Percentiles rank a stretch among this genome's conserved stretches.
Evolutionary conservation across 345 rosid species (phyloP).

Genomic region (Gossypium arboreum): DNA sequence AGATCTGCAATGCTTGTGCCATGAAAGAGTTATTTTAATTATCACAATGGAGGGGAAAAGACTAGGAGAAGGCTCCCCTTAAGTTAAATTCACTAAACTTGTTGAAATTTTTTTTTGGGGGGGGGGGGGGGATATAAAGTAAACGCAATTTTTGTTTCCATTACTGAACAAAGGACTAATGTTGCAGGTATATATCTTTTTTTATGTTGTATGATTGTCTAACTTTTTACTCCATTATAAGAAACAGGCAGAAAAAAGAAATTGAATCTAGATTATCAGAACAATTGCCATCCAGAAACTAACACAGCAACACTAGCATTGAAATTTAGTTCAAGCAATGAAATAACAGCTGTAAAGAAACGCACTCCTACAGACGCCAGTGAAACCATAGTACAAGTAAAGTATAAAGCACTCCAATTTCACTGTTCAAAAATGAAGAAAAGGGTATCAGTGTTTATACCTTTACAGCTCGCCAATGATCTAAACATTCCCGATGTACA

Average conservation of each 20-base stretch:
- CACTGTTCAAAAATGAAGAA: neutral
- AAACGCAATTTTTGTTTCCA: neutral
- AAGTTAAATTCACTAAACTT: neutral
- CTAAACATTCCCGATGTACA: conserved; percentile 96
- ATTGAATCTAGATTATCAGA: neutral
- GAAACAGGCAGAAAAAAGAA: neutral
- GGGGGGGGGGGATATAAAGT: neutral
- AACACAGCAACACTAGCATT: neutral
- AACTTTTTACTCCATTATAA: neutral
- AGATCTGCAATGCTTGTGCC: no score
- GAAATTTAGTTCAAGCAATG: neutral
- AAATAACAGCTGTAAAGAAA: neutral
- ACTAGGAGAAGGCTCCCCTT: neutral
- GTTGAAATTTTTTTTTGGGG: neutral
- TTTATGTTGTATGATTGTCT: neutral
- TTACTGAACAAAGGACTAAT: neutral
- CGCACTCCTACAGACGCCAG: neutral
- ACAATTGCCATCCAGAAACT: neutral
- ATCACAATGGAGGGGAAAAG: no score
- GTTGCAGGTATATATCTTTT: neutral
- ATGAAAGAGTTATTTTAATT: no score
- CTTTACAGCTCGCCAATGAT: conserved; percentile 97
- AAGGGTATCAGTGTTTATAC: conserved; percentile 24
- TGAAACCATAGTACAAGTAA: neutral
- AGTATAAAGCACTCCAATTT: neutral